Evolutionary conservation across 208 protist species (phyloP), one percentile per base, ranked within the genome.

Genomic region (Trypanosoma vivax): DNA sequence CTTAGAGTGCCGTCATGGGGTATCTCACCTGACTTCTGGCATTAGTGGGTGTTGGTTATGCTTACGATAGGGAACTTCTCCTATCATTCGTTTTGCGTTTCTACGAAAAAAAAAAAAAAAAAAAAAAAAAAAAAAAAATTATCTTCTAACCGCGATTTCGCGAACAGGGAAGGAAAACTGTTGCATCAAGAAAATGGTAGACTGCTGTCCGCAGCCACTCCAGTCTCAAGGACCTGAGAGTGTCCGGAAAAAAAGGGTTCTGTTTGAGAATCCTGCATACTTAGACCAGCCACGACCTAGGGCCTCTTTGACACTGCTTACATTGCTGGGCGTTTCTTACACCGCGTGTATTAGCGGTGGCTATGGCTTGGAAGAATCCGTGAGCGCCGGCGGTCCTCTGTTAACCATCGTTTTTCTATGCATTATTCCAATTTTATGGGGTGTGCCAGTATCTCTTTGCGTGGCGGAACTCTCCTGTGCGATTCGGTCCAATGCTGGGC

Each of bases 241-340:
- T 14, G 34, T 11, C 16, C 18, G 7, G 30, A 46, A 77, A 14
- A 77, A 75, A 10, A 82, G 67, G 18, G 84, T 92, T 13, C 84
- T 79, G 41, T 92, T 92, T 48, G 57, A 64, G n/a, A 79, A 75
- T 45, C 84, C 84, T 0, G 53, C 60, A 3, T 39, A 33, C 24
- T 60, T 52, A 19, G 54, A 67, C 7, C 69, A 69, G 19, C 18
- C 59, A 7, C 50, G 69, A 14, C 85, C 85, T 6, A 91, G 91
- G 61, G 74, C 81, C 7, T 70, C 87, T 4, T 69, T 94, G 5
- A 86, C 77, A 10, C 90, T 82, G 9, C 70, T 90, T 24, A 90
- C 82, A 23, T 73, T 94, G 5, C 73, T 94, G n/a, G 87, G 83
- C n/a, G 87, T 94, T 47, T 87, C 91, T 43, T 94, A 91, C 68